These are phyloP conservation scores for Catunica adiposa DNA, from an alignment of 2,329 filamentous ascomycete species.

Conservation along the genomic window DNA sequence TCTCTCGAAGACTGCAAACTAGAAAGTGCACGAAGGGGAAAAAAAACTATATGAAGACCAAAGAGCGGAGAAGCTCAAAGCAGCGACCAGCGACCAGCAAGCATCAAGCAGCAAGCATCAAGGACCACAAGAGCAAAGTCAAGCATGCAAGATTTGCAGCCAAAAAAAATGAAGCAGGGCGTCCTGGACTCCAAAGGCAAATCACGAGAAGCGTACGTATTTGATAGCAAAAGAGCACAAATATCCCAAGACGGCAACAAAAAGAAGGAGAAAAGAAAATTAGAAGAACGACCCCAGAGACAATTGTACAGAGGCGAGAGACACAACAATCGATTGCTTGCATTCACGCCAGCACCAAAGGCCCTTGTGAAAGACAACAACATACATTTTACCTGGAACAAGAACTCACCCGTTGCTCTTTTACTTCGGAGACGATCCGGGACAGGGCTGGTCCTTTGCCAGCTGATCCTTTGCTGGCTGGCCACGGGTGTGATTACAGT, in stretches of 20 bases:
- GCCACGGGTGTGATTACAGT: neutral
- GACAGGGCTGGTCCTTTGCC: too few species aligned
- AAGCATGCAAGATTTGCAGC: neutral
- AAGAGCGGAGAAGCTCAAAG: neutral
- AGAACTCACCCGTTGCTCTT: neutral
- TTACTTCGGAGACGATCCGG: too few species aligned
- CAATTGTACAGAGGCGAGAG: too few species aligned
- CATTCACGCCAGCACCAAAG: too few species aligned
- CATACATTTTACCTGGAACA: neutral
- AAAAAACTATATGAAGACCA: neutral
- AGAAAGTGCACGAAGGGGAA: conserved; percentile 4
- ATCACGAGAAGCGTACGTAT: too few species aligned
- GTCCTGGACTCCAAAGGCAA: too few species aligned
- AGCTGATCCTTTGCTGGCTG: too few species aligned
- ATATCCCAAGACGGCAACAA: neutral
- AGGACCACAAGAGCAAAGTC: too few species aligned
- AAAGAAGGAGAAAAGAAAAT: neutral
- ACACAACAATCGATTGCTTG: too few species aligned
- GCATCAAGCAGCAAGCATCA: neutral
- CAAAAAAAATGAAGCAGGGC: too few species aligned
- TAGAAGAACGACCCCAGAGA: neutral
- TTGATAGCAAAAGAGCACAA: neutral
- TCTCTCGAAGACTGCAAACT: neutral
- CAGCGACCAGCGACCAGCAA: neutral
- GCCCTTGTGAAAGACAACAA: too few species aligned